A percentile compares a stretch with the other conserved stretches of the same genome.
These are phyloP conservation scores for Darksidea phi DNA, from an alignment of 495 filamentous ascomycete genomes.

Conservation along the genomic window DNA sequence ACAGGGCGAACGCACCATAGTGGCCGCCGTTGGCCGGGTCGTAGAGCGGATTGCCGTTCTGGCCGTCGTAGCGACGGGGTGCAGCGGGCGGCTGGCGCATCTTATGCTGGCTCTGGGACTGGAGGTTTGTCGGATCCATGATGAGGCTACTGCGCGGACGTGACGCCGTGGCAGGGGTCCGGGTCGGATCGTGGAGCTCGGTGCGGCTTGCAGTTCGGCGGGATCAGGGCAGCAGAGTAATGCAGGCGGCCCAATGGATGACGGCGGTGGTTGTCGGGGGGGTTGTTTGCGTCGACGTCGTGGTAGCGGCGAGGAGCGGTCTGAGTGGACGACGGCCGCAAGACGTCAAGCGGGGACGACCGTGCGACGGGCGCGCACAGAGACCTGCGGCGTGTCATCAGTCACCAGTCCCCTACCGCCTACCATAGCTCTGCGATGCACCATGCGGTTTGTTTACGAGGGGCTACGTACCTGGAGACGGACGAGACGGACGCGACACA, in stretches of 20 bases:
- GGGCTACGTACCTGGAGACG: slow-evolving; percentile 38
- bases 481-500: slow-evolving; percentile 17
- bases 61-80: slow-evolving; percentile 42
- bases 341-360: slow-evolving; percentile 21
- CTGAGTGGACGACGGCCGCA: slow-evolving; percentile 21
- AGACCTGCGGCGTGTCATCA: slow-evolving; percentile 22
- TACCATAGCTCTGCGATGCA: no score
- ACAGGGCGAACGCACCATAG: slow-evolving; percentile 64
- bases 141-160: background rate
- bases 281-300: slow-evolving; percentile 26
- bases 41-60: slow-evolving; percentile 60
- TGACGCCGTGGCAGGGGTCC: background rate
- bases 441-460: no score
- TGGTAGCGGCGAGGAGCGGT: slow-evolving; percentile 30
- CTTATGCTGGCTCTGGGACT: slow-evolving; percentile 53
- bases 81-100: slow-evolving; percentile 46
- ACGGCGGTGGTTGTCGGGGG: slow-evolving; percentile 8
- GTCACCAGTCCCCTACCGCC: no score
- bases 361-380: background rate
- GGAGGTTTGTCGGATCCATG: slow-evolving; percentile 60
- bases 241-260: slow-evolving; percentile 18
- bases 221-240: slow-evolving; percentile 15
- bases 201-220: no score
- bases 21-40: slow-evolving; percentile 81
- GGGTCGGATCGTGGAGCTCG: slow-evolving; percentile 6